phyloP scores from a whole-genome alignment of 805 yeast genomes.

The Saccharomyces paradoxus region DNA sequence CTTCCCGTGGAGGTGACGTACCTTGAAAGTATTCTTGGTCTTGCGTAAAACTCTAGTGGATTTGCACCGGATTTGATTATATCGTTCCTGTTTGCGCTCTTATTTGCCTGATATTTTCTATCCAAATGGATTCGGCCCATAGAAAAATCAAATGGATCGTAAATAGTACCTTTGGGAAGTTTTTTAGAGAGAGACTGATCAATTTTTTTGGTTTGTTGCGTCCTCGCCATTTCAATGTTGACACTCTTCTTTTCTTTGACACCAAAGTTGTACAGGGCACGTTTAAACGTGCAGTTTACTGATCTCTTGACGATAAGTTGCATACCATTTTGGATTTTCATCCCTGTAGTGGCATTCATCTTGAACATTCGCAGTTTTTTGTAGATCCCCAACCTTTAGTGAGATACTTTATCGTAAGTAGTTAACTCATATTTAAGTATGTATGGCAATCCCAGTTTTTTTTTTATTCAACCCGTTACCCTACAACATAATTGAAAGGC shows the following conservation, averaged over 20 bases:
- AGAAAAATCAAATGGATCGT: slow-evolving; percentile 79
- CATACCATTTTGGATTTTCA: not conserved
- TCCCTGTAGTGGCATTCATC: not conserved
- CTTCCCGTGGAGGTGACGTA: slow-evolving; percentile 67
- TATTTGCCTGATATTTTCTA: slow-evolving; percentile 28
- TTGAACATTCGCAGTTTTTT: not conserved
- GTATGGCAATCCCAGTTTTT: not conserved
- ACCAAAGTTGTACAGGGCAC: not conserved
- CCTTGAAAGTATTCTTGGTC: slow-evolving; percentile 60
- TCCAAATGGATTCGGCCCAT: slow-evolving; percentile 49
- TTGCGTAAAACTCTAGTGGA: slow-evolving; percentile 62
- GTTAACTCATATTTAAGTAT: not conserved
- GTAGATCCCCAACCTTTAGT: not conserved
- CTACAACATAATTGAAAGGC: not conserved
- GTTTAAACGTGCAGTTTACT: not conserved
- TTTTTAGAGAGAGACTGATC: slow-evolving; percentile 36
- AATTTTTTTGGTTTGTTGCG: slow-evolving; percentile 18
- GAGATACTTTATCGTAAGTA: not conserved
- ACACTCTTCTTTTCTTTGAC: not conserved
- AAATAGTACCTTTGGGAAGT: slow-evolving; percentile 46
- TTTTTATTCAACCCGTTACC: not conserved
- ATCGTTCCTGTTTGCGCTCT: slow-evolving; percentile 17
- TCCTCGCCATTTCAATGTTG: slow-evolving; percentile 6
- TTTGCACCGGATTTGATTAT: slow-evolving; percentile 48
- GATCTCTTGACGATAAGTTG: not conserved